Base-by-base conservation (phyloP, 2,329 filamentous ascomycete species). In the Incumbomyces delicatus region DNA sequence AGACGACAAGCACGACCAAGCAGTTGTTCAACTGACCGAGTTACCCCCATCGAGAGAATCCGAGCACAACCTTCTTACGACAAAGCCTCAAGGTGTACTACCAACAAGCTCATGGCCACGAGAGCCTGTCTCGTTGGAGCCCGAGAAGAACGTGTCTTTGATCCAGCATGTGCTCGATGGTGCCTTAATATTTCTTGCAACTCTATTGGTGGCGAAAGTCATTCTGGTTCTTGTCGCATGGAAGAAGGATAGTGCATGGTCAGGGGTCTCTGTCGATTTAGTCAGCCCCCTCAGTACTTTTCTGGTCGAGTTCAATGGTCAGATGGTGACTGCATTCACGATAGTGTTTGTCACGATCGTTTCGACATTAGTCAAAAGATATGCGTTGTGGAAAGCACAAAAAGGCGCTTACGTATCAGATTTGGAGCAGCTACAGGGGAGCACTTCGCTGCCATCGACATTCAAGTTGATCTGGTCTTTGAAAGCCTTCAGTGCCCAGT, bases 311-410 rank as follows among this genome's bases (percentile, higher is more conserved):
- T 46, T 51, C 43, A 51, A 51, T 38, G 31, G n/a, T 27, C 50
- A 52, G 17, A 35, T 52, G 18, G 41, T 41, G 34, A 52, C 50
- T 13, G 40, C 39, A 13, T 52, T 50, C 40, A 52, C 50, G 18
- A 50, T 52, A 35, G 38, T 52, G 6, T 52, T 50, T 37, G 44
- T 50, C 27, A 46, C 41, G 5, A 49, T 52, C n/a, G 38, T 52
- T 13, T 50, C 47, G 4, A 52, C 50, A 2, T 33, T 46, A 3
- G 47, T 52, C 30, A 39, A 47, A 18, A 41, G 50, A 30, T 44
- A 44, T 32, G 50, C 50, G 1, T 36, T 52, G 17, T 52, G 47
- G 47, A 50, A 45, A 18, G 50, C 50, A 22, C 42, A 52, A 37
- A 40, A 36, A 30, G 50, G 50, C 7, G 47, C 50, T 10, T 39